These are phyloP conservation scores for Farysia itapuensis DNA, from an alignment of 1,284 basidiomycete genomes.

Conservation along the genomic window DNA sequence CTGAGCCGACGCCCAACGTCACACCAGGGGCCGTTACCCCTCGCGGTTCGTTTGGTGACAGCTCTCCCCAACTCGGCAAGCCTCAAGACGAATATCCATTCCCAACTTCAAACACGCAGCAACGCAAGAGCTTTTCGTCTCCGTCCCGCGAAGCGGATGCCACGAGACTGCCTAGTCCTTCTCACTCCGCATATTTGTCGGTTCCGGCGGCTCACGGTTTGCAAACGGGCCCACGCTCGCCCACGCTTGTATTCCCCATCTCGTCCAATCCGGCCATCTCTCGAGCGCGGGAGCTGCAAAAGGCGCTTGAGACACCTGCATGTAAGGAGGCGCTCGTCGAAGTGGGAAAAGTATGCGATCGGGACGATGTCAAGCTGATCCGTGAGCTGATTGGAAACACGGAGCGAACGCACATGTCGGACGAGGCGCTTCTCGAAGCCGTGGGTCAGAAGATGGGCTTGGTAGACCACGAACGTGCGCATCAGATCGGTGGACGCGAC, in stretches of 20 bases:
- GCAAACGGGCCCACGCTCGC: conserved; percentile 7
- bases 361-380: neutral
- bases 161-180: neutral
- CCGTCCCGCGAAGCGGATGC: neutral
- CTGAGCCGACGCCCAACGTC: conserved; percentile 20
- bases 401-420: conserved; percentile 9
- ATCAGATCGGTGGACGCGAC: conserved; percentile 3
- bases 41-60: conserved; percentile 6
- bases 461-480: conserved; percentile 20
- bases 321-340: conserved; percentile 5
- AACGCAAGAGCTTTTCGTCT: too few relatives aligned
- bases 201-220: neutral
- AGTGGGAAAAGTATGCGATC: neutral
- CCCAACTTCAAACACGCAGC: conserved; percentile 2
- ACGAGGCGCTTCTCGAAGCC: conserved; percentile 21
- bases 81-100: conserved; percentile 13
- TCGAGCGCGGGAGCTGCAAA: conserved; percentile 10
- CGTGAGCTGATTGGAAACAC: conserved; percentile 8
- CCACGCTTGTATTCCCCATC: conserved; percentile 32
- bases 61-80: neutral
- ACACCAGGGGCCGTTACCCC: conserved; percentile 12
- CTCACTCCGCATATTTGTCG: neutral
- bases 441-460: conserved; percentile 9
- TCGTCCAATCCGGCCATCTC: conserved; percentile 27
- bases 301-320: conserved; percentile 2